Base-by-base conservation (phyloP, 2,329 filamentous ascomycete genomes). In the Dothistroma septosporum region DNA sequence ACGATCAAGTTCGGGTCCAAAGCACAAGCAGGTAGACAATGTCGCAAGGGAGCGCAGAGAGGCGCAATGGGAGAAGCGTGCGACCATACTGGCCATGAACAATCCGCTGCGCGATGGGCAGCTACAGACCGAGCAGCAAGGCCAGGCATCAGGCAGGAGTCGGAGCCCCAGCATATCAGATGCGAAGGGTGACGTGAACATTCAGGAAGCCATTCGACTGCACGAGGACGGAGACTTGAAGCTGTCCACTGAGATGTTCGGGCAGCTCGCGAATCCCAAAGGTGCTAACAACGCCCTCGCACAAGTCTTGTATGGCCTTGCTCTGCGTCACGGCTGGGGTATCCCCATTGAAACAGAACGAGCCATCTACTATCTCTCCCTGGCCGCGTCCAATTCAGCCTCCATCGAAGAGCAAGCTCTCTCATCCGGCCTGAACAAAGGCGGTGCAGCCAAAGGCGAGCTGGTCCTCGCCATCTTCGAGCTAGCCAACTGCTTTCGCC, bases 251-350 rank as follows among this genome's bases (percentile, higher is more conserved):
- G 79, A 80, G 56, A 85, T 97, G 76, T 99, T 99, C 77, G 89
- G 86, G 31, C 81, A 82, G 62, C 80, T 99, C 67, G 94, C 94
- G 57, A 88, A 96, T 73, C 90, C 90, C 0, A 82, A 86, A 57
- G 92, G 91, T 24, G 85, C 88, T 54, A 96, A 97, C 74, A 96
- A 97, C 76, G 90, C 94, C 46, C 82, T 99, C 65, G 94, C 91
- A 70, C 93, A 99, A 78, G 94, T 99, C 37, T 83, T 99, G 57
- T 99, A 96, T 74, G 94, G 94, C 3, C 88, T 99, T 60, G 92
- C 93, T 56, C 77, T 97, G 66, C 92, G 92, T 72, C 93, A 97
- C 75, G 92, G 92, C 67, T 97, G 94, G 94, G 94, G 94, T 57
- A 93, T 91, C 73, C 75, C 83, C 55, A 85, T 88, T 55, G 82